A percentile compares a stretch with the other conserved stretches of the same genome.
phyloP scores from a whole-genome alignment of 768 basidiomycete species.

The Mycena polygramma region DNA sequence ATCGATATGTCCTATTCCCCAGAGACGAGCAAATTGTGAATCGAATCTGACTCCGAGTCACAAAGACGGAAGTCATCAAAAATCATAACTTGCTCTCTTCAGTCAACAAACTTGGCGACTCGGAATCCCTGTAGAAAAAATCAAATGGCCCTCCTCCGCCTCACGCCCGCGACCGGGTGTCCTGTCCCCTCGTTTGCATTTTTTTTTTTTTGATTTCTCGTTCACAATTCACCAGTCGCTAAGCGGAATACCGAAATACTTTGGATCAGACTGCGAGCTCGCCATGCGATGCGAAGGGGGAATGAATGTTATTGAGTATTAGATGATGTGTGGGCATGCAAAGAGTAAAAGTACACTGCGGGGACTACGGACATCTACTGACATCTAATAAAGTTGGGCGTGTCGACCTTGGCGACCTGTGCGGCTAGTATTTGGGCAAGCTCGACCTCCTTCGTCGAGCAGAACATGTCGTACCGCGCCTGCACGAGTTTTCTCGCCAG shows the following conservation, averaged over 20 bases:
- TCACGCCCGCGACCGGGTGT: too few species aligned
- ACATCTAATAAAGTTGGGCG: background rate
- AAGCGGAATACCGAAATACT: conserved; percentile 10
- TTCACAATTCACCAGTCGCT: conserved; percentile 8
- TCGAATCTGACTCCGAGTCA: too few species aligned
- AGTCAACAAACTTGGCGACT: too few species aligned
- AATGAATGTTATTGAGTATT: background rate
- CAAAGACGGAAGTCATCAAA: too few species aligned
- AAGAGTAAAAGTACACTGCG: background rate
- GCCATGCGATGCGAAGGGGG: too few species aligned
- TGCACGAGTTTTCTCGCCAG: conserved; percentile 2
- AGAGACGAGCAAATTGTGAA: too few species aligned
- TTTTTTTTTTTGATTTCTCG: conserved; percentile 15
- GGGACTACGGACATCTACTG: background rate
- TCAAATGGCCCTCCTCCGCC: too few species aligned
- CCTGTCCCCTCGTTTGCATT: conserved; percentile 36
- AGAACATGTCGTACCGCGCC: conserved; percentile 3
- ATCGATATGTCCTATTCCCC: too few species aligned
- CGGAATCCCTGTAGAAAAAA: too few species aligned
- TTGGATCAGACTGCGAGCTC: too few species aligned
- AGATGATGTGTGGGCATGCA: background rate
- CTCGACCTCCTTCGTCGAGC: background rate
- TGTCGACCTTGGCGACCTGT: background rate
- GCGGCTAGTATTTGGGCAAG: background rate
- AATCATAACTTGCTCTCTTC: too few species aligned